These are phyloP conservation scores for Talaromyces sp. DNA, from an alignment of 2,329 filamentous ascomycete species.

Conservation along the genomic window DNA sequence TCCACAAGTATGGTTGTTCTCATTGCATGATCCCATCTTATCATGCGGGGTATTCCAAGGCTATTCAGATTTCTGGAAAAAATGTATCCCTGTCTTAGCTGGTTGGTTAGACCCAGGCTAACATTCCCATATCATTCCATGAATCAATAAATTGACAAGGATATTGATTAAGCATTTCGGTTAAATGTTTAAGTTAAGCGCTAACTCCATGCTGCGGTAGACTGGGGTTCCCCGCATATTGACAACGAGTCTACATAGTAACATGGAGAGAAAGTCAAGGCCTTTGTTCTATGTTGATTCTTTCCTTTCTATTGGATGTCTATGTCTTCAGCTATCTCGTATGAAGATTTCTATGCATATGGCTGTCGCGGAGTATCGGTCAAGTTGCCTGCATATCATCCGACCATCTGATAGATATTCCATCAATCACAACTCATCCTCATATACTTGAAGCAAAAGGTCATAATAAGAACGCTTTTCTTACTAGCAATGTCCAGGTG, in stretches of 20 bases:
- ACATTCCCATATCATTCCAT: neutral
- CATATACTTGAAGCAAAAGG: neutral
- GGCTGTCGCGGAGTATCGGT: conserved; percentile 16
- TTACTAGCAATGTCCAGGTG: neutral
- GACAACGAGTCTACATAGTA: neutral
- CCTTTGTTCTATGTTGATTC: neutral
- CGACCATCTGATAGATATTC: neutral
- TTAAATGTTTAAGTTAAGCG: neutral
- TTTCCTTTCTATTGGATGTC: neutral
- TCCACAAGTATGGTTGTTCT: conserved; percentile 6
- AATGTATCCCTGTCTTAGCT: neutral
- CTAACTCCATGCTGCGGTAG: neutral
- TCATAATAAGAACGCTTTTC: neutral
- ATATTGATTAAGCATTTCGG: neutral
- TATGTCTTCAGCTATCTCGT: neutral
- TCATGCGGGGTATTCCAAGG: neutral
- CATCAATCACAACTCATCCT: neutral
- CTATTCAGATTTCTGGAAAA: neutral
- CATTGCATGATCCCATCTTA: neutral
- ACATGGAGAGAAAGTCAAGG: neutral
- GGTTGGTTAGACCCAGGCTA: neutral
- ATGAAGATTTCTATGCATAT: neutral
- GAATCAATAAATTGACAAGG: neutral
- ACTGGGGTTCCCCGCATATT: neutral
- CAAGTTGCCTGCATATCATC: conserved; percentile 1